Conservation (phyloP, 2,329 filamentous ascomycete genomes). For the Hypoxylon sp. region DNA sequence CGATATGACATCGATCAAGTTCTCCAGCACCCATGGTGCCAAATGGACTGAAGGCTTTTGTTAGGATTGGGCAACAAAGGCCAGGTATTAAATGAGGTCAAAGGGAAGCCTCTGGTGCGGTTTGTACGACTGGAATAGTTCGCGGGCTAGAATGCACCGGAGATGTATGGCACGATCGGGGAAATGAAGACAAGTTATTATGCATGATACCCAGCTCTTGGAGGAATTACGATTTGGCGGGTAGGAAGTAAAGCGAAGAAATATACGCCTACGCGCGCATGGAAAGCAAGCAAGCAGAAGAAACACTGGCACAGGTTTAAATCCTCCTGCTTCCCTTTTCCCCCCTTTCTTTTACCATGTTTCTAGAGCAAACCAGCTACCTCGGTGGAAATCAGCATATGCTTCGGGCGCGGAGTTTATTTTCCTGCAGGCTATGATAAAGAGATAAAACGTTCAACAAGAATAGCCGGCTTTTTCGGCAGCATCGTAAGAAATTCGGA, state of each 20-base stretch:
- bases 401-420: constrained; percentile 30
- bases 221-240: constrained; percentile 21
- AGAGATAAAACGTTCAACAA: not conserved
- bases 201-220: constrained; percentile 41
- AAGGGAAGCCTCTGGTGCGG: constrained; percentile 6
- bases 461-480: constrained; percentile 11
- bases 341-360: constrained; percentile 1
- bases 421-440: constrained; percentile 15
- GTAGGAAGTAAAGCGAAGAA: constrained; percentile 18
- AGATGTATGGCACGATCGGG: constrained; percentile 27
- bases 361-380: constrained; percentile 22
- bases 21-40: constrained; percentile 87
- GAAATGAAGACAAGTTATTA: constrained; percentile 34
- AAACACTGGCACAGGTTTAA: not conserved
- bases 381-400: constrained; percentile 29
- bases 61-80: constrained; percentile 5
- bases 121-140: constrained; percentile 30
- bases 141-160: constrained; percentile 32
- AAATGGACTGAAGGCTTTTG: constrained; percentile 44
- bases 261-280: constrained; percentile 14
- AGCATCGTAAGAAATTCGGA: not conserved
- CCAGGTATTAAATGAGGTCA: constrained; percentile 9
- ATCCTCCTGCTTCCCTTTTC: constrained; percentile 7
- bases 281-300: not conserved
- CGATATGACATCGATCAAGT: constrained; percentile 90